These are phyloP conservation scores for Athelia psychrophila DNA, from an alignment of 1,284 basidiomycete genomes.

Conservation along the genomic window DNA sequence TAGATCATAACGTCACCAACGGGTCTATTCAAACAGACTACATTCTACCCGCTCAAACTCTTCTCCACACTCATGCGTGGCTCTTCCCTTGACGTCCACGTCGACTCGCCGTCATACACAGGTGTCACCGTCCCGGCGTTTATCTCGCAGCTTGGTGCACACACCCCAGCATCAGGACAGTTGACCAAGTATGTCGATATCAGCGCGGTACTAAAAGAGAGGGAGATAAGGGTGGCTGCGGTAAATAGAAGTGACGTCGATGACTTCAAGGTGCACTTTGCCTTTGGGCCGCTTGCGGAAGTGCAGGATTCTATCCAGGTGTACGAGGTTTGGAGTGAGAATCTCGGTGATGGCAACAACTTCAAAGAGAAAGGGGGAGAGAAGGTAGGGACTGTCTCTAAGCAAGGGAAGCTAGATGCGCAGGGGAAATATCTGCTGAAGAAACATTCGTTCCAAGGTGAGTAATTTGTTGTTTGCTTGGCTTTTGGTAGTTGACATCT, in stretches of 20 bases:
- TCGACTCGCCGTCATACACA: conserved; percentile 36
- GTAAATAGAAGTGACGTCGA: conserved; percentile 41
- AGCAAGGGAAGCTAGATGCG: conserved; percentile 31
- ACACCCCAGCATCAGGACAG: conserved; percentile 31
- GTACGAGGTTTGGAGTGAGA: conserved; percentile 45
- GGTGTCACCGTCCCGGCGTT: conserved; percentile 50
- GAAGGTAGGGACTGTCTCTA: conserved; percentile 35
- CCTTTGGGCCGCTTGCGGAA: conserved; percentile 30
- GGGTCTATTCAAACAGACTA: conserved; percentile 50
- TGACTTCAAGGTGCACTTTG: conserved; percentile 33
- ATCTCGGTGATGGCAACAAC: conserved; percentile 37
- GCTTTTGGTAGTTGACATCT: neutral
- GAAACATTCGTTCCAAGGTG: conserved; percentile 47
- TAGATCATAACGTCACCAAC: conserved; percentile 41
- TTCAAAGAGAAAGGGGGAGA: conserved; percentile 32
- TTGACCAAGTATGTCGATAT: conserved; percentile 43
- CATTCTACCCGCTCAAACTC: conserved; percentile 50
- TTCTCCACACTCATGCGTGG: conserved; percentile 57
- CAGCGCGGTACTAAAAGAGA: conserved; percentile 37
- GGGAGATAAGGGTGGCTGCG: conserved; percentile 43
- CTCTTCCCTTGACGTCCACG: conserved; percentile 38
- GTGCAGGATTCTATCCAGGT: conserved; percentile 28
- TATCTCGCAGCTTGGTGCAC: conserved; percentile 35
- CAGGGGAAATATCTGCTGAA: conserved; percentile 31
- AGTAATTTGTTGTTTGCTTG: neutral